These are phyloP conservation scores for Clarkia xantiana DNA, from an alignment of 345 rosid genomes.

Conservation along the genomic window DNA sequence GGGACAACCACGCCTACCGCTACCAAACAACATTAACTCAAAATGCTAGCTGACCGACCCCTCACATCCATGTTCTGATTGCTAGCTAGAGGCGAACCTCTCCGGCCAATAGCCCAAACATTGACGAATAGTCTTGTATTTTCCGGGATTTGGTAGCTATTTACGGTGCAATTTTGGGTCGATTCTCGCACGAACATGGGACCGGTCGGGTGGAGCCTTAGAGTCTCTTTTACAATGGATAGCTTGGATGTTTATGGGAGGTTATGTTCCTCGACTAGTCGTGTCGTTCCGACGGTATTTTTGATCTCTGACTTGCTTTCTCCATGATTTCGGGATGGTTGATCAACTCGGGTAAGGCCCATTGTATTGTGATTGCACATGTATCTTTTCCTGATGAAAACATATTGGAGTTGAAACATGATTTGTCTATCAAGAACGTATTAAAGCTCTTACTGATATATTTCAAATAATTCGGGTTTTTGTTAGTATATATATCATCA, in stretches of 20 bases:
- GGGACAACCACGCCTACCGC: conserved; percentile 59
- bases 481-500: too few species aligned
- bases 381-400: conserved; percentile 38
- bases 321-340: conserved; percentile 31
- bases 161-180: conserved; percentile 20
- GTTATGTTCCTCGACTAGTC: conserved; percentile 44
- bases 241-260: conserved; percentile 65
- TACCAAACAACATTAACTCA: conserved; percentile 47
- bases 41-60: conserved; percentile 35
- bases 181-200: conserved; percentile 49
- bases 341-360: conserved; percentile 63
- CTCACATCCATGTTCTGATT: conserved; percentile 29
- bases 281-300: conserved; percentile 16
- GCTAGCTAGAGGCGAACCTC: conserved; percentile 24
- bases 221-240: conserved; percentile 44
- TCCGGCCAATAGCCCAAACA: conserved; percentile 52
- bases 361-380: conserved; percentile 36
- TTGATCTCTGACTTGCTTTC: conserved; percentile 48
- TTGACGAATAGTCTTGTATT: conserved; percentile 35
- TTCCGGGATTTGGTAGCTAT: conserved; percentile 34
- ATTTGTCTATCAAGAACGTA: too few species aligned
- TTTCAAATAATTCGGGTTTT: too few species aligned
- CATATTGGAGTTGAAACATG: too few species aligned
- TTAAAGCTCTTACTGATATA: too few species aligned
- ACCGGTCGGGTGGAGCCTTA: conserved; percentile 62